phyloP scores from a whole-genome alignment of 768 basidiomycete species.

The Candolleomyces aberdarensis region DNA sequence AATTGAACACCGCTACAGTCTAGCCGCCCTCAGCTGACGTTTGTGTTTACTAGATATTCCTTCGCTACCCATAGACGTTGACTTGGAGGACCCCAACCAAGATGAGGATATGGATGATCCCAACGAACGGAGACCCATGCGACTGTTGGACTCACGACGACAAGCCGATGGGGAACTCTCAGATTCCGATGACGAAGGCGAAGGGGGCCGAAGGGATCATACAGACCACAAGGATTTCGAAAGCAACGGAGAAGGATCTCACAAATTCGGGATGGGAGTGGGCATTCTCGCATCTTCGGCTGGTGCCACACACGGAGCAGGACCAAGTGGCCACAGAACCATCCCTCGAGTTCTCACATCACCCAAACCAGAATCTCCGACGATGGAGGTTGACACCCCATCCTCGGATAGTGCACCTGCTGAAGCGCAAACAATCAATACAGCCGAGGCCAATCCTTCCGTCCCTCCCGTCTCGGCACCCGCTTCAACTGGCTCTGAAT shows the following conservation, averaged over 20 bases:
- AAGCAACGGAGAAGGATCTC: constrained; percentile 41
- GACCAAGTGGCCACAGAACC: constrained; percentile 71
- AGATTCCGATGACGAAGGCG: constrained; percentile 97
- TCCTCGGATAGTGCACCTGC: constrained; percentile 26
- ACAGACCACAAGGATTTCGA: constrained; percentile 53
- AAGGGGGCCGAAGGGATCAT: constrained; percentile 77
- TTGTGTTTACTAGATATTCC: constrained; percentile 64
- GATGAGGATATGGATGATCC: constrained; percentile 82
- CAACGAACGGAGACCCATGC: constrained; percentile 72
- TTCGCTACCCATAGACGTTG: constrained; percentile 76
- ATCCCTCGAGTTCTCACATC: constrained; percentile 41
- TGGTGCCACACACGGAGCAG: constrained; percentile 63
- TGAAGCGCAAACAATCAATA: constrained; percentile 1
- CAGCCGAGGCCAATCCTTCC: neutral
- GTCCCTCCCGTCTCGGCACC: neutral
- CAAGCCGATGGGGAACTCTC: constrained; percentile 89
- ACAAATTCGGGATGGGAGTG: constrained; percentile 63
- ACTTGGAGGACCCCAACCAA: constrained; percentile 74
- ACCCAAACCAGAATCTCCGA: constrained; percentile 18
- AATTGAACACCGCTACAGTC: constrained; percentile 12
- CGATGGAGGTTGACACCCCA: constrained; percentile 46
- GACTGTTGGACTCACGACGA: constrained; percentile 74
- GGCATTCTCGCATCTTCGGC: constrained; percentile 70
- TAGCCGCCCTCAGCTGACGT: neutral
- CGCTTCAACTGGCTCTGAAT: neutral